phyloP scores from a whole-genome alignment of 805 yeast genomes.

The Wickerhamomyces alni region DNA sequence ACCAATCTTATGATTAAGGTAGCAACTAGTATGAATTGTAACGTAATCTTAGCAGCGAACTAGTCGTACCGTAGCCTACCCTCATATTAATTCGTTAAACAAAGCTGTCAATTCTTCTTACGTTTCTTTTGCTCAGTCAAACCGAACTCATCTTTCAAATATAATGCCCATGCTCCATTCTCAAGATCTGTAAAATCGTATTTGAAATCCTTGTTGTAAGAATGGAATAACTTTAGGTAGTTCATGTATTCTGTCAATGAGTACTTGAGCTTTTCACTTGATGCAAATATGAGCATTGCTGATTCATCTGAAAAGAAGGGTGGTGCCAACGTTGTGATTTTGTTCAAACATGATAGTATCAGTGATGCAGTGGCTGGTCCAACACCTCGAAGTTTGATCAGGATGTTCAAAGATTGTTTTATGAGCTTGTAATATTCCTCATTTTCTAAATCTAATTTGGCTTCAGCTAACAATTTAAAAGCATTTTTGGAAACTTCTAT shows the following conservation, averaged over 20 bases:
- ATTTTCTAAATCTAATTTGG: neutral
- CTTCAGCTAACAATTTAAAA: constrained; percentile 6
- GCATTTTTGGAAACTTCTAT: constrained; percentile 6
- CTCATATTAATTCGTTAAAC: neutral
- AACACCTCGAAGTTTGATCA: constrained; percentile 18
- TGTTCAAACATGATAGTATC: constrained; percentile 13
- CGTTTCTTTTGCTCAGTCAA: neutral
- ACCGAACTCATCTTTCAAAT: constrained; percentile 6
- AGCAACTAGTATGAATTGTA: too few relatives aligned
- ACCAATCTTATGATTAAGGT: too few relatives aligned
- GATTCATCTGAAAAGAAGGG: constrained; percentile 24
- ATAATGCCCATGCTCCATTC: constrained; percentile 19
- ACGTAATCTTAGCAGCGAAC: too few relatives aligned
- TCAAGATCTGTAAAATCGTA: constrained; percentile 14
- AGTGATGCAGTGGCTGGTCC: constrained; percentile 25
- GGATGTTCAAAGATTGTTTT: constrained; percentile 4
- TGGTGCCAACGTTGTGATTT: constrained; percentile 16
- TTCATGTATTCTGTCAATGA: constrained; percentile 15
- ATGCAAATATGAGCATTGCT: constrained; percentile 12
- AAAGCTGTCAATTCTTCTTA: too few relatives aligned
- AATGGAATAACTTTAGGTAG: constrained; percentile 10
- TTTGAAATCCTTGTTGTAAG: constrained; percentile 7
- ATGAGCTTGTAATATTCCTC: constrained; percentile 9
- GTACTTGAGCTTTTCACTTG: constrained; percentile 16
- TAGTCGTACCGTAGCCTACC: too few relatives aligned